These are phyloP conservation scores for Entoloma clypeatum DNA, from an alignment of 1,284 basidiomycete species.

Conservation along the genomic window DNA sequence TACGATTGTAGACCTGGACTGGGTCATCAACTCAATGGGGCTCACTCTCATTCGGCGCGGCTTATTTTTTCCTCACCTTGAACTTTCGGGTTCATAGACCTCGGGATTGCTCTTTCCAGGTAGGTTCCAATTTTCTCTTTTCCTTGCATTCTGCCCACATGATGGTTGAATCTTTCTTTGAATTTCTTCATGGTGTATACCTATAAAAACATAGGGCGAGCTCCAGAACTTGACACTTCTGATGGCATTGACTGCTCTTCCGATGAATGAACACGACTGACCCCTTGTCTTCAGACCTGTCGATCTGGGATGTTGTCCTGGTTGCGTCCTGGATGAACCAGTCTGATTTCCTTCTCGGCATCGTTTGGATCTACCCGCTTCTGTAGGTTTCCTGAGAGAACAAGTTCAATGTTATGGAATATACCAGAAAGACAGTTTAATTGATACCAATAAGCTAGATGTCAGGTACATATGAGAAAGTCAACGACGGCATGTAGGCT, in stretches of 20 bases:
- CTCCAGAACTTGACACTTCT: conserved; percentile 77
- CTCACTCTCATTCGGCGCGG: conserved; percentile 75
- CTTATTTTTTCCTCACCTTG: conserved; percentile 45
- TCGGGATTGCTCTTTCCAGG: conserved; percentile 17
- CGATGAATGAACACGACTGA: background rate
- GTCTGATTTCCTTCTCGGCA: too few relatives aligned
- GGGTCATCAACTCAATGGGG: conserved; percentile 79
- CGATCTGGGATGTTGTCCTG: background rate
- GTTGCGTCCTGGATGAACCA: too few relatives aligned
- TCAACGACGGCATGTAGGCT: background rate
- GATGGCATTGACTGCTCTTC: conserved; percentile 29
- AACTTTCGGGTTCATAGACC: conserved; percentile 44
- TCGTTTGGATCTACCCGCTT: too few relatives aligned
- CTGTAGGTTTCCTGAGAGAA: too few relatives aligned
- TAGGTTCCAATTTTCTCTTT: conserved; percentile 29
- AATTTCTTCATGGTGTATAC: conserved; percentile 90
- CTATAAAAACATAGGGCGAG: conserved; percentile 47
- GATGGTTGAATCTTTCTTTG: conserved; percentile 55
- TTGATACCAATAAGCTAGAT: background rate
- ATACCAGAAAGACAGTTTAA: too few relatives aligned
- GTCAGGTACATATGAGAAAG: background rate
- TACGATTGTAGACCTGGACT: conserved; percentile 62
- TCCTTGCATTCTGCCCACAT: conserved; percentile 28
- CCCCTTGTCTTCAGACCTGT: background rate
- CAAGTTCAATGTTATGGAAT: too few relatives aligned